Base-by-base conservation (phyloP, 2,329 filamentous ascomycete species). In the Cladosporium oxysporum region DNA sequence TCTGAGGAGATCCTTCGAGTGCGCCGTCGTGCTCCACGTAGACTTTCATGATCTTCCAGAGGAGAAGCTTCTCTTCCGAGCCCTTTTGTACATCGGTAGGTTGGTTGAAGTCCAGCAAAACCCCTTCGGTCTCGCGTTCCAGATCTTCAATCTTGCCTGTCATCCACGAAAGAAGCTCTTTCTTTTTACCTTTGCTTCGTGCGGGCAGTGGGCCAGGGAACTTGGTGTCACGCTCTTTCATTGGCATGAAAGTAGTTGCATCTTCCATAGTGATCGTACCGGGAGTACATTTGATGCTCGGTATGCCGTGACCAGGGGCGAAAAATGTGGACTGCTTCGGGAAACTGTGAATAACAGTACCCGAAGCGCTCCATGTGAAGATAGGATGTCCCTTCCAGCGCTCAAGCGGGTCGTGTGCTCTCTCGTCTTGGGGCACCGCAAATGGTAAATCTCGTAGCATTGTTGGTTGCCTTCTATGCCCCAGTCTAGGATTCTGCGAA, bases 161-260 rank as follows among this genome's bases (percentile, higher is more conserved):
- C 53, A 99, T 83, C 95, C 96, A 99, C 1, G 87, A 79, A 52
- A 93, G 72, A 0, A 92, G 86, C 64, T 99, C 94, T 81, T 98
- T 99, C 83, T 99, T 99, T 83, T 96, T 98, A 1, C 90, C 88
- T 83, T 97, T 98, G 1, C 89, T 88, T 76, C 97, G 98, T 49
- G 88, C 86, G 77, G 90, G 93, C 31, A 99, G 81, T 3, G 96
- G 95, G 0, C 95, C 95, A 0, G 95, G 95, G 73, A 98, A 98
- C 71, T 89, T 92, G 21, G 87, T 85, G 58, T 95, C 81, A 2
- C 88, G 85, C 37, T 95, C 92, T 28, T 87, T 82, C 10, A 93
- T 81, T 5, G 91, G 88, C 53, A 91, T 81, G 33, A 92, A 82
- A 52, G 93, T 88, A 75, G 90, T 95, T 68, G 91, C 84, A 71